phyloP scores from a whole-genome alignment of 495 filamentous ascomycete genomes.

The Aspergillus saccharolyticus region DNA sequence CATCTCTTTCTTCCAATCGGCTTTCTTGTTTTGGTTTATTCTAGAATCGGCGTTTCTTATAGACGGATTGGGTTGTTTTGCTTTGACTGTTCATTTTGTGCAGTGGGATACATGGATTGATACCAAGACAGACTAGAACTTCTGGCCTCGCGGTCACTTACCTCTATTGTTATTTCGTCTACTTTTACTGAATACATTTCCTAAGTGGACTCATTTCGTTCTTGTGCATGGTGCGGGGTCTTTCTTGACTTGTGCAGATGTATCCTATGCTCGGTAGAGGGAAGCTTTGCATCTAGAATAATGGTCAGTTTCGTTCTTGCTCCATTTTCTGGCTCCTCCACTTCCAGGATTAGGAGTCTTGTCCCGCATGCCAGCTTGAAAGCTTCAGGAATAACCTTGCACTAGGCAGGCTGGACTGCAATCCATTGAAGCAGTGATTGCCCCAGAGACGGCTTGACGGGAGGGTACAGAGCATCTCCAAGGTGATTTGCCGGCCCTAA shows the following conservation, averaged over 20 bases:
- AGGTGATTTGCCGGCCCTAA: conserved; percentile 18
- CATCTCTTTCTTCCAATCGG: conserved; percentile 19
- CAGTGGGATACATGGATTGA: conserved; percentile 43
- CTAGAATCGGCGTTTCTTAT: conserved; percentile 37
- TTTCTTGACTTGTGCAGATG: conserved; percentile 7
- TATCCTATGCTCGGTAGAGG: conserved; percentile 14
- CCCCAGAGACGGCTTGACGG: conserved; percentile 12
- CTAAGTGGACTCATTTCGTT: conserved; percentile 1
- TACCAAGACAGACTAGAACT: conserved; percentile 42
- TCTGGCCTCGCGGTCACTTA: conserved; percentile 42
- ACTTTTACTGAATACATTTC: conserved; percentile 12
- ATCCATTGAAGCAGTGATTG: conserved; percentile 14
- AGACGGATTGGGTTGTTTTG: conserved; percentile 36
- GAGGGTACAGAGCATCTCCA: conserved; percentile 7
- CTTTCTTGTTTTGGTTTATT: conserved; percentile 18
- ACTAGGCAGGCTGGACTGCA: conserved; percentile 6
- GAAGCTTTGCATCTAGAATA: conserved; percentile 13
- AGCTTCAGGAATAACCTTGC: conserved; percentile 12
- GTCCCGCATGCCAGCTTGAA: neutral
- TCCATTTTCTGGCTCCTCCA: conserved; percentile 4
- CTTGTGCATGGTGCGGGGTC: conserved; percentile 14
- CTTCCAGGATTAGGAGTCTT: neutral
- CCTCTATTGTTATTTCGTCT: conserved; percentile 22
- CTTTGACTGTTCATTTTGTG: conserved; percentile 26
- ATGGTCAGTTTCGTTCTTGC: conserved; percentile 7